Conservation (phyloP, 257 asterid species). For the Leonotis leonurus region DNA sequence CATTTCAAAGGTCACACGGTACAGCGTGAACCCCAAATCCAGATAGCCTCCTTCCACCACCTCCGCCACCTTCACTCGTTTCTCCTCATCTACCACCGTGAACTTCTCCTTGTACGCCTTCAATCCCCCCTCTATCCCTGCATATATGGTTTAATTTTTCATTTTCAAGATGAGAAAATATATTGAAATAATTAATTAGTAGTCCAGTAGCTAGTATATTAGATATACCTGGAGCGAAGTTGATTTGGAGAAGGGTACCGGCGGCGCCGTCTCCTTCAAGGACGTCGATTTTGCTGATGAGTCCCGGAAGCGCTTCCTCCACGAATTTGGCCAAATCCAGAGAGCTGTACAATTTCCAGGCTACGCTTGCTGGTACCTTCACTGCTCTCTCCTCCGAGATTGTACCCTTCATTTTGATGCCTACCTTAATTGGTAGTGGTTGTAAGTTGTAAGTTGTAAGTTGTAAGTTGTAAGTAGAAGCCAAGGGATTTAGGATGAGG, state of each 20-base stretch:
- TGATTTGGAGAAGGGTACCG: slow-evolving; percentile 44
- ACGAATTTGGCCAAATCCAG: slow-evolving; percentile 31
- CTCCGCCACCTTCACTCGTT: slow-evolving; percentile 39
- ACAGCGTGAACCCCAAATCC: slow-evolving; percentile 40
- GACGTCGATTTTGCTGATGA: slow-evolving; percentile 30
- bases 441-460: too few relatives aligned
- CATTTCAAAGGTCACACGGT: slow-evolving; percentile 38
- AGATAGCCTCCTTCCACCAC: slow-evolving; percentile 60
- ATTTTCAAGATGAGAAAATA: too few relatives aligned
- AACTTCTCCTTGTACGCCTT: slow-evolving; percentile 48
- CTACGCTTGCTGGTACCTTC: slow-evolving; percentile 42
- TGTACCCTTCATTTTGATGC: slow-evolving; percentile 31
- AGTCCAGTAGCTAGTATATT: too few relatives aligned
- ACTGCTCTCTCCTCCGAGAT: slow-evolving; percentile 35
- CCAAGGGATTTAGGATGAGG: too few relatives aligned
- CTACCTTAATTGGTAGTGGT: too few relatives aligned
- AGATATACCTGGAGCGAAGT: slow-evolving; percentile 30
- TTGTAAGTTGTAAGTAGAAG: too few relatives aligned
- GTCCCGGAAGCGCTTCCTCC: slow-evolving; percentile 24
- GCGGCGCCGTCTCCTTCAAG: slow-evolving; percentile 50
- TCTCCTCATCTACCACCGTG: slow-evolving; percentile 49
- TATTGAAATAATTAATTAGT: too few relatives aligned
- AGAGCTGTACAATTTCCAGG: slow-evolving; percentile 52
- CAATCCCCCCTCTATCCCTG: slow-evolving; percentile 20
- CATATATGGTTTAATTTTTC: too few relatives aligned